A percentile compares a stretch with the other conserved stretches of the same genome.
These are phyloP conservation scores for Alternaria burnsii DNA, from an alignment of 2,329 filamentous ascomycete species.

Conservation along the genomic window DNA sequence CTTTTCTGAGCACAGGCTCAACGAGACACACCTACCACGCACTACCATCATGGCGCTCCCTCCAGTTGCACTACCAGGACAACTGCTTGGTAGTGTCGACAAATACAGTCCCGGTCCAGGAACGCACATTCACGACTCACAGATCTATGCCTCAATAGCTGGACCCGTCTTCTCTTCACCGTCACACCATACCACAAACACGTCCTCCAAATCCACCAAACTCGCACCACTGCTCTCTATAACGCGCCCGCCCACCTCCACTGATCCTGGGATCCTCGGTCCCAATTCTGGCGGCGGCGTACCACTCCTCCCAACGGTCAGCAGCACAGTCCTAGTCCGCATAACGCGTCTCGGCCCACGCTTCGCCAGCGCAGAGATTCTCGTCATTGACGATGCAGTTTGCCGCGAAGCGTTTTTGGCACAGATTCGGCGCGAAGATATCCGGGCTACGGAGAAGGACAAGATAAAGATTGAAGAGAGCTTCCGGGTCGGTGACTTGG, in stretches of 20 bases:
- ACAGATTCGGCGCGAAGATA: constrained; percentile 86
- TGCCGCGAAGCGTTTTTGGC: constrained; percentile 84
- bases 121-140: constrained; percentile 79
- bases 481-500: constrained; percentile 91
- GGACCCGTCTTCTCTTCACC: constrained; percentile 66
- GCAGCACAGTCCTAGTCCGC: constrained; percentile 80
- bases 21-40: background rate
- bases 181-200: constrained; percentile 55
- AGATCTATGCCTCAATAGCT: constrained; percentile 83
- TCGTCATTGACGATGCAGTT: constrained; percentile 74
- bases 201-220: constrained; percentile 61
- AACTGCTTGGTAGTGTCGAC: constrained; percentile 73
- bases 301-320: constrained; percentile 82
- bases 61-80: constrained; percentile 77
- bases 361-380: constrained; percentile 85
- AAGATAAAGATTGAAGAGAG: constrained; percentile 89
- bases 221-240: constrained; percentile 53
- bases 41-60: constrained; percentile 45
- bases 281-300: constrained; percentile 56
- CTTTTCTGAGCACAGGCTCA: background rate
- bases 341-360: constrained; percentile 86
- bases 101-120: constrained; percentile 79
- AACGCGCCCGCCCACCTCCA: constrained; percentile 29
- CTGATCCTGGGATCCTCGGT: constrained; percentile 31
- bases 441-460: constrained; percentile 94